Evolutionary conservation across 2,329 filamentous ascomycete species (phyloP), one percentile per base, ranked within the genome.

Genomic region (Epichloe baconii): DNA sequence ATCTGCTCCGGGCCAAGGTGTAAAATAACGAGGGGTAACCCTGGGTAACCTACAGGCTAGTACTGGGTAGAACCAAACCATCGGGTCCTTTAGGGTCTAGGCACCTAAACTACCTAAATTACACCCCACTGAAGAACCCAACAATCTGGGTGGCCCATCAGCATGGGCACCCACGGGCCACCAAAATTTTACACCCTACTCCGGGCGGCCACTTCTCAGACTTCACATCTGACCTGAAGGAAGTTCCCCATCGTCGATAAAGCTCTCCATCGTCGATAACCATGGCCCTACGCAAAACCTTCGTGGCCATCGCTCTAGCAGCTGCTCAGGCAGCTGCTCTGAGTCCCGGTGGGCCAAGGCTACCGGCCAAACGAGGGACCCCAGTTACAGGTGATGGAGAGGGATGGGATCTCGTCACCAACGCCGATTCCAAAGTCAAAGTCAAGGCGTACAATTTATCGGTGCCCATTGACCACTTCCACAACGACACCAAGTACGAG

Each of bases 401-500:
- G 2, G n/a, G 15, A 23, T 3, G 26, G 34, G 17, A 2, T 3
- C 1, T 5, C 5, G 26, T 3, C 7, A 15, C n/a, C 14, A 41
- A 21, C 19, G 5, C 5, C 15, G 15, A 44, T 19, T 23, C 53
- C 23, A 47, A 31, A 31, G 17, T 53, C 23, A 47, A 47, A 7
- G 56, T 59, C 55, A 53, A 58, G 49, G 51, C 54, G 31, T 57
- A 58, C 54, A 68, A 68, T 53, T 52, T 69, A 48, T 66, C 65
- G 2, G 74, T 77, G 3, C 77, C 77, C 15, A 72, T 94, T 36
- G 88, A 95, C 65, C 86, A 93, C 62, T 94, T 93, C 68, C 86
- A 86, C 67, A 88, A 91, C 61, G 83, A 89, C 50, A 78, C 80
- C 2, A 71, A 74, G 47, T 94, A 94, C 62, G 85, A 83, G 64